Conservation (phyloP, 345 rosid species). For the Brassica nigra region DNA sequence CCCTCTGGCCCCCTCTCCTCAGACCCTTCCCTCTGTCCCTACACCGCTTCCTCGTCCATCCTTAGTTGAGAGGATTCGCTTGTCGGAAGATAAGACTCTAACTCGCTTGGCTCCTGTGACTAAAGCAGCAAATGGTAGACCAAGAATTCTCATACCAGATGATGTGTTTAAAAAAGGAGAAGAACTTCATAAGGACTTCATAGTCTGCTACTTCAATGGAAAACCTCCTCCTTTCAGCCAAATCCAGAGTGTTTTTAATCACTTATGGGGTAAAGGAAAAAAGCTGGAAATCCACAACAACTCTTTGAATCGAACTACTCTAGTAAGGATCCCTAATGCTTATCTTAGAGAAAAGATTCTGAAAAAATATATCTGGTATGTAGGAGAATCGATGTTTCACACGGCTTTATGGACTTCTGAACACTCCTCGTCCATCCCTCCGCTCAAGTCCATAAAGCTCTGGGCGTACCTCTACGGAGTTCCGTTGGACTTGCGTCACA, state of each 20-base stretch:
- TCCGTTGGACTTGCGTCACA: neutral
- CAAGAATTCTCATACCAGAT: neutral
- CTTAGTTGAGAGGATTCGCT: too few species aligned
- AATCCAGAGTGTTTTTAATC: neutral
- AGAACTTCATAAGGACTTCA: neutral
- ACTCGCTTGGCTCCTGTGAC: too few species aligned
- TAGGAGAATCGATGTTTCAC: neutral
- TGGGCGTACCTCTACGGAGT: neutral
- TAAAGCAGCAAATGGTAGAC: too few species aligned
- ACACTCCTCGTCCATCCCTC: neutral
- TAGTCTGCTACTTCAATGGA: neutral
- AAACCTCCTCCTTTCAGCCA: neutral
- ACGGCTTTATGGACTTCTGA: neutral
- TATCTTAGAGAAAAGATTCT: neutral
- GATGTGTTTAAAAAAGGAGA: neutral
- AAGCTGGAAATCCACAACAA: neutral
- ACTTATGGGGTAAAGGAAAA: neutral
- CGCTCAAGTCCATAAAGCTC: neutral
- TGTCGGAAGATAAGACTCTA: too few species aligned
- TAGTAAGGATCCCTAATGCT: neutral
- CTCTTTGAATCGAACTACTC: too few species aligned
- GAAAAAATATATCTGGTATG: neutral
- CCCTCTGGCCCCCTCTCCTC: too few species aligned
- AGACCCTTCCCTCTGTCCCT: too few species aligned
- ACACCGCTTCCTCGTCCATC: too few species aligned